A percentile compares a stretch with the other conserved stretches of the same genome.
These are phyloP conservation scores for Colletotrichum phormii DNA, from an alignment of 2,329 filamentous ascomycete species.

Conservation along the genomic window DNA sequence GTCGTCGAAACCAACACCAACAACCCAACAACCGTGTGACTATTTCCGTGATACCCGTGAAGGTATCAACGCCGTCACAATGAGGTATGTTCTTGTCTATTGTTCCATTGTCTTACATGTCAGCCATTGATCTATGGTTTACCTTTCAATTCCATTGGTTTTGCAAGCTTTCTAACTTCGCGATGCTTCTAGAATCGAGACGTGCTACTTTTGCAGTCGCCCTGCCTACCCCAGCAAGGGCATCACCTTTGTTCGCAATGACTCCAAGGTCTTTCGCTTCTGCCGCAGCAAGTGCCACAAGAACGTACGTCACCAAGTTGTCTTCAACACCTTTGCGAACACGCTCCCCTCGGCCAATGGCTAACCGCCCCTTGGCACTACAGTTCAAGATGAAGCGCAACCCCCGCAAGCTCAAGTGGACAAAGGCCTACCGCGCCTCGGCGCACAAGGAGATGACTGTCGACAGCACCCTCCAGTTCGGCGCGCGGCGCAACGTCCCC, in stretches of 20 bases:
- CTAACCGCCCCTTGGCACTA: conserved; percentile 14
- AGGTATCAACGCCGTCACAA: conserved; percentile 34
- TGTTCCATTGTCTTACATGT: background rate
- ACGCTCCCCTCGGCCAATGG: background rate
- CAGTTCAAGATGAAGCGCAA: conserved; percentile 97
- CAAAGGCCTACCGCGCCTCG: conserved; percentile 90
- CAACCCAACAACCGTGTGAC: conserved; percentile 7
- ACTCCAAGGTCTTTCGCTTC: conserved; percentile 66
- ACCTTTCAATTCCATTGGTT: background rate
- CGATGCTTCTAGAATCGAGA: conserved; percentile 51
- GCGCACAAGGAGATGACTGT: conserved; percentile 80
- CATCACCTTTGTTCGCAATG: conserved; percentile 56
- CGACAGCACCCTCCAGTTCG: conserved; percentile 93
- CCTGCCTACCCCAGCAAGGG: conserved; percentile 66
- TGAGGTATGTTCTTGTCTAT: conserved; percentile 29
- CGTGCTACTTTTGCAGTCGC: conserved; percentile 59
- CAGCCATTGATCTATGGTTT: background rate
- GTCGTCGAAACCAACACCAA: conserved; percentile 17
- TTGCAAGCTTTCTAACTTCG: conserved; percentile 1
- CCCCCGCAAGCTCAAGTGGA: conserved; percentile 96
- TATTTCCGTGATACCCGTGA: conserved; percentile 27
- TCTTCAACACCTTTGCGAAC: background rate
- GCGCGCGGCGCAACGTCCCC: conserved; percentile 91
- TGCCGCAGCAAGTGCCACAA: conserved; percentile 70
- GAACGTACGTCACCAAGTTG: conserved; percentile 56